phyloP scores from a whole-genome alignment of 1,139 yeast species.

The Saccharomyces hybrid region DNA sequence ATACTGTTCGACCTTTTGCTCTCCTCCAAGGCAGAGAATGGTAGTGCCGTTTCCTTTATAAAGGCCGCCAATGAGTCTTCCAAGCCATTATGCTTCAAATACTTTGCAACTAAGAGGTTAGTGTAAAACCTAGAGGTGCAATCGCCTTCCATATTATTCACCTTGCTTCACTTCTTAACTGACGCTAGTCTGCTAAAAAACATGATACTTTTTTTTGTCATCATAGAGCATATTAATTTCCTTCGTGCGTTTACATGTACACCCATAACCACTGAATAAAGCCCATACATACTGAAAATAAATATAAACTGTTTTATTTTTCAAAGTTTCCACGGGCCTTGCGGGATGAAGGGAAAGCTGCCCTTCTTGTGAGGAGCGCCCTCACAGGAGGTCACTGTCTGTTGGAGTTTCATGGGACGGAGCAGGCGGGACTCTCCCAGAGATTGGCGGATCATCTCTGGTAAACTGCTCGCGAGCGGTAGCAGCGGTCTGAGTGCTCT shows the following conservation, averaged over 20 bases:
- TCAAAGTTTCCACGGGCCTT: background rate
- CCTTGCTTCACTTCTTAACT: background rate
- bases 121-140: slow-evolving; percentile 12
- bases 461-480: background rate
- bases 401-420: background rate
- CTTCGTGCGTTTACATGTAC: background rate
- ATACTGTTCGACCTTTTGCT: slow-evolving; percentile 11
- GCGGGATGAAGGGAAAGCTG: no score
- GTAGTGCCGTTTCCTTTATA: slow-evolving; percentile 41
- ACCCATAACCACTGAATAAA: background rate
- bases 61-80: slow-evolving; percentile 41
- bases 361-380: background rate
- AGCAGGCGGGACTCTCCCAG: background rate
- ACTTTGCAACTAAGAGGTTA: slow-evolving; percentile 47
- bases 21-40: slow-evolving; percentile 18
- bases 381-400: background rate
- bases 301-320: background rate
- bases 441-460: background rate
- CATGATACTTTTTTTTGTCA: background rate
- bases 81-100: slow-evolving; percentile 42
- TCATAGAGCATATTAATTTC: background rate
- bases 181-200: background rate
- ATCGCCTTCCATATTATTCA: background rate
- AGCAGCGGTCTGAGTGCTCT: background rate
- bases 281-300: background rate